Conservation (phyloP, 495 filamentous ascomycete genomes). For the Aspergillus asperescens region DNA sequence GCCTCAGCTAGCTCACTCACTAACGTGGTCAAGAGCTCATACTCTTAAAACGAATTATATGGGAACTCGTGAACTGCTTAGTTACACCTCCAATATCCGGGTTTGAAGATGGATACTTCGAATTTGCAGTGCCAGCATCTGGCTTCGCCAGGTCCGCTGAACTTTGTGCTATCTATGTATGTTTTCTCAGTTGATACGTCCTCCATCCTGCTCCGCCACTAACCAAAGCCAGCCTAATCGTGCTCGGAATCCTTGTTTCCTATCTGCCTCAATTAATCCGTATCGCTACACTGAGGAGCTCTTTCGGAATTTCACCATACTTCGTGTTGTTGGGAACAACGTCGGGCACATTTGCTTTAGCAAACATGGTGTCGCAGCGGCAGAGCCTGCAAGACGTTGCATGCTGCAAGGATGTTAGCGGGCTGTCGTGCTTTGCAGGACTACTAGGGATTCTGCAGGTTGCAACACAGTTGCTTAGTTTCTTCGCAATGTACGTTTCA, state of each 20-base stretch:
- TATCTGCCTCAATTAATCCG: conserved; percentile 93
- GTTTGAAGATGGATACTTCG: conserved; percentile 24
- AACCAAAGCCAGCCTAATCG: conserved; percentile 57
- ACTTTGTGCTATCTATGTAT: conserved; percentile 60
- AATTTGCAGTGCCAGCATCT: conserved; percentile 35
- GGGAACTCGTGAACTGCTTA: neutral
- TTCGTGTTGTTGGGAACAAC: conserved; percentile 90
- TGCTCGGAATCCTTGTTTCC: conserved; percentile 85
- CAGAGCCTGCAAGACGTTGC: conserved; percentile 69
- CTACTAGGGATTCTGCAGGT: conserved; percentile 85
- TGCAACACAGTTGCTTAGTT: conserved; percentile 85
- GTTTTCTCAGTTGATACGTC: conserved; percentile 9
- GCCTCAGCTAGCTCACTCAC: neutral
- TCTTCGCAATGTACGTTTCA: conserved; percentile 75
- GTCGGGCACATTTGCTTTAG: conserved; percentile 78
- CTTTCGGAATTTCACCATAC: conserved; percentile 92
- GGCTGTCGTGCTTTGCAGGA: conserved; percentile 77
- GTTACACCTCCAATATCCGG: neutral
- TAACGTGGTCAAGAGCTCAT: neutral
- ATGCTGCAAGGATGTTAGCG: conserved; percentile 76
- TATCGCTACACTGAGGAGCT: conserved; percentile 79
- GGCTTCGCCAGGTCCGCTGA: conserved; percentile 48
- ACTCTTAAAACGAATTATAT: neutral
- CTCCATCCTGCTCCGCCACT: neutral
- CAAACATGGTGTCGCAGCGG: conserved; percentile 82